Percentiles rank a stretch among this genome's conserved stretches.
phyloP scores from a whole-genome alignment of 768 basidiomycete species.

The Boletus rufocinnamomeus region DNA sequence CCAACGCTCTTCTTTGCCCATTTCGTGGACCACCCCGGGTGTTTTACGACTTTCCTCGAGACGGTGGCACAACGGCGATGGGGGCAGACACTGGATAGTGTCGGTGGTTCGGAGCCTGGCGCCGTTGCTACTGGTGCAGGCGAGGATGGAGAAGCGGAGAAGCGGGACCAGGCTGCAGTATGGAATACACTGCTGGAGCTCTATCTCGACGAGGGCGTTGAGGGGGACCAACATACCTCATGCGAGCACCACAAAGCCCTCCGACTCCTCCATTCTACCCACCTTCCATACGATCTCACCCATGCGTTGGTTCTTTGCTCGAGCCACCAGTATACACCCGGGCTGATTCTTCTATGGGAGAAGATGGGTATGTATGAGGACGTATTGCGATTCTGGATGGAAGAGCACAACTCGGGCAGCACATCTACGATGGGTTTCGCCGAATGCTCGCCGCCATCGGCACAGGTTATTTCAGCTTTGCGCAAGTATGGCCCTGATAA shows the following conservation, averaged over 20 bases:
- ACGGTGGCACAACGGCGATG: conserved; percentile 78
- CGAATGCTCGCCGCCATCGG: conserved; percentile 31
- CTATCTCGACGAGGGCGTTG: conserved; percentile 59
- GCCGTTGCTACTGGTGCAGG: conserved; percentile 17
- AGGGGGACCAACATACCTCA: conserved; percentile 23
- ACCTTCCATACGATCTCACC: conserved; percentile 78
- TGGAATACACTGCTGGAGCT: conserved; percentile 97
- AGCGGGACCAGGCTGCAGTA: conserved; percentile 74
- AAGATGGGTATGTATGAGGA: conserved; percentile 95
- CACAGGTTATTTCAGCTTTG: conserved; percentile 68
- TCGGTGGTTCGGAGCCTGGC: conserved; percentile 10
- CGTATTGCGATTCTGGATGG: conserved; percentile 92
- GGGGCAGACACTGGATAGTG: conserved; percentile 65
- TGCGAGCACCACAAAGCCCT: conserved; percentile 60
- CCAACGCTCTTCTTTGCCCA: conserved; percentile 90
- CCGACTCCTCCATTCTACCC: conserved; percentile 59
- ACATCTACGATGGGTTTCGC: conserved; percentile 27
- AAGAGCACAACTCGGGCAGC: conserved; percentile 44
- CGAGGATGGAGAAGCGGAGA: conserved; percentile 53
- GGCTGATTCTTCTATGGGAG: conserved; percentile 91
- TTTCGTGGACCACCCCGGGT: conserved; percentile 84
- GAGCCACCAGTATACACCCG: conserved; percentile 75
- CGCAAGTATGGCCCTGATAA: conserved; percentile 70
- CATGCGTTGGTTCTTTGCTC: conserved; percentile 97
- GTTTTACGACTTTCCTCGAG: conserved; percentile 88